A percentile compares a stretch with the other conserved stretches of the same genome.
Evolutionary conservation across 164 flowering plant genomes (phyloP).

Genomic region (Vitis riparia): DNA sequence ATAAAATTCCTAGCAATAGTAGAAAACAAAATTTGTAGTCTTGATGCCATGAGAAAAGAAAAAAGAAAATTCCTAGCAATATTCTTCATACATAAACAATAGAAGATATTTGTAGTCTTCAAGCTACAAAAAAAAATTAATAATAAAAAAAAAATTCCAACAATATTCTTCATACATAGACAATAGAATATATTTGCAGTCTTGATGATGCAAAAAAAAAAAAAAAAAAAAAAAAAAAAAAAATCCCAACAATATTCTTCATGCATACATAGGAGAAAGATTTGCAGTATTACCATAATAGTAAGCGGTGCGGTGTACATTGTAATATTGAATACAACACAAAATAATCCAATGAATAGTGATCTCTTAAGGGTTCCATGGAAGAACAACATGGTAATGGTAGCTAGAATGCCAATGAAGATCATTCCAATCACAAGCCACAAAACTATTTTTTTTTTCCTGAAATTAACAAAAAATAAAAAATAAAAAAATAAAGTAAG

Average conservation of each 20-base stretch:
- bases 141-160: no score
- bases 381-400: slow-evolving; percentile 20
- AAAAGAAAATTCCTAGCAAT: not conserved
- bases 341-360: slow-evolving; percentile 34
- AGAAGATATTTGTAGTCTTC: no score
- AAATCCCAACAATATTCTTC: no score
- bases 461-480: not conserved
- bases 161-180: no score
- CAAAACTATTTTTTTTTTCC: slow-evolving; percentile 19
- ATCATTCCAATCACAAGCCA: slow-evolving; percentile 26
- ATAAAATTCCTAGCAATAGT: no score
- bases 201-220: no score
- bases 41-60: not conserved
- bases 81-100: not conserved
- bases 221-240: no score
- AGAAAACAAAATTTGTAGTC: no score
- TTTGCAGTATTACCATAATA: slow-evolving; percentile 42
- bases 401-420: slow-evolving; percentile 24
- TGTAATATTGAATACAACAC: slow-evolving; percentile 33
- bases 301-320: slow-evolving; percentile 61
- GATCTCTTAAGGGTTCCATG: slow-evolving; percentile 30
- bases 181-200: no score
- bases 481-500: not conserved
- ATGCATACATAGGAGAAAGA: not conserved
- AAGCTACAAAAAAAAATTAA: no score